phyloP scores from a whole-genome alignment of 768 basidiomycete species.

The Naematelia aurantialba region DNA sequence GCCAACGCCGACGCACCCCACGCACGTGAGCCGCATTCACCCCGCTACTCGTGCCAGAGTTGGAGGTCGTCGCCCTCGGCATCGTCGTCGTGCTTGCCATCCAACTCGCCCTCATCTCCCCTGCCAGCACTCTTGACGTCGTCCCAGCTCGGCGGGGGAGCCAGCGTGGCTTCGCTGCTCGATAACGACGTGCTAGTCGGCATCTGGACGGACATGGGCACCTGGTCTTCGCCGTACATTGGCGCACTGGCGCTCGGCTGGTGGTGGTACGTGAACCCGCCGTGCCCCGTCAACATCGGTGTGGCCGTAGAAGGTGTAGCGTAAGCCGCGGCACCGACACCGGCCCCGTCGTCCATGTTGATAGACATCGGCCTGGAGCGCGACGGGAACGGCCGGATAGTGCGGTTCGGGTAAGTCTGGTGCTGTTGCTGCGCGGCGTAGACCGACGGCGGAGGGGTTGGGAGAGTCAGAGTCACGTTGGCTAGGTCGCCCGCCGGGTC shows the following conservation, averaged over 20 bases:
- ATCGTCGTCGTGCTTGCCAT: neutral
- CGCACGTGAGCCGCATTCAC: neutral
- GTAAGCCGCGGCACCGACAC: neutral
- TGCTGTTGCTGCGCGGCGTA: slow-evolving; percentile 13
- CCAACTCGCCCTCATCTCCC: neutral
- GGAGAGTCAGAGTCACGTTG: slow-evolving; percentile 39
- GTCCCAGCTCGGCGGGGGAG: neutral
- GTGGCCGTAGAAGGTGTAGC: slow-evolving; percentile 4
- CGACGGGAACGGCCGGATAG: slow-evolving; percentile 34
- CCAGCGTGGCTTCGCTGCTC: neutral
- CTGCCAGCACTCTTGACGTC: neutral
- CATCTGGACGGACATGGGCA: slow-evolving; percentile 40
- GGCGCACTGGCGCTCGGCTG: slow-evolving; percentile 9
- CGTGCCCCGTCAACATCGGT: slow-evolving; percentile 9
- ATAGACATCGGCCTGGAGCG: slow-evolving; percentile 27
- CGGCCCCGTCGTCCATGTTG: slow-evolving; percentile 26
- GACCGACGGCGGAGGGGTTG: slow-evolving; percentile 34
- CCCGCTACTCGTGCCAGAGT: neutral
- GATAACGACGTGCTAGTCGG: slow-evolving; percentile 5
- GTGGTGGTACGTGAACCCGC: slow-evolving; percentile 11
- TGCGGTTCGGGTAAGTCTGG: slow-evolving; percentile 15
- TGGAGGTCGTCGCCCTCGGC: neutral
- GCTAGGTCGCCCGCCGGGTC: slow-evolving; percentile 44
- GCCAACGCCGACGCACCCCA: neutral
- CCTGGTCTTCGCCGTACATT: slow-evolving; percentile 44